Base-by-base conservation (phyloP, 768 basidiomycete genomes). In the Lactarius pseudohatsudake region DNA sequence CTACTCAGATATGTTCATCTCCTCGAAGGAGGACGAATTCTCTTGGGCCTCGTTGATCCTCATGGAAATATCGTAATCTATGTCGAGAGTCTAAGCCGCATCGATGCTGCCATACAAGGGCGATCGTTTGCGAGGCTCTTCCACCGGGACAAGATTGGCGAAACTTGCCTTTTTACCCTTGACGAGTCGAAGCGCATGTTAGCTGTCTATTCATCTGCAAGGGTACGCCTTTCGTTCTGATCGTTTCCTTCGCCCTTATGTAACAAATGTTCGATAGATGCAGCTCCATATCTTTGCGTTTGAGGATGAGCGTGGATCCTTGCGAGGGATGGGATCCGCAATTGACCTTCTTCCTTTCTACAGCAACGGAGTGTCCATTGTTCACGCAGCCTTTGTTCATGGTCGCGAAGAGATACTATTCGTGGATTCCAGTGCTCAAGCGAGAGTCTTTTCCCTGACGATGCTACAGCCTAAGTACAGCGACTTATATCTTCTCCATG, bases 371-470 rank as follows among this genome's bases (percentile, higher is more conserved):
- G 30, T 68, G 0, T 58, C 59, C 5, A 77, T 86, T 28, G 63
- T 59, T 1, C 76, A 76, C 16, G 76, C 81, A 1, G 77, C 79
- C 38, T 85, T 87, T 66, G 76, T 85, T 2, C 74, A 75, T 56
- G 83, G 84, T 4, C 79, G 72, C 34, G 86, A 87, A 68, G 86
- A 88, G 57, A 62, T 88, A 4, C 66, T 84, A 0, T 71, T 87
- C 0, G 74, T 86, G 1, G 86, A 87, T 64, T 77, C 78, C 1
- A 69, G 66, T 2, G 75, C 75, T 2, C 77, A 78, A 6, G 82
- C 78, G 1, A 75, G 85, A 28, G 77, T 87, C 20, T 87, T 80
- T 65, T 87, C 86, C 1, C 67, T 86, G 50, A 75, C 82, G 0
- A 82, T 83, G 0, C 78, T 82, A 61, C 82, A 85, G 54, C 85